Evolutionary conservation across 176 grass and related monocot genomes (phyloP).

Genomic region (Oryza australiensis): DNA sequence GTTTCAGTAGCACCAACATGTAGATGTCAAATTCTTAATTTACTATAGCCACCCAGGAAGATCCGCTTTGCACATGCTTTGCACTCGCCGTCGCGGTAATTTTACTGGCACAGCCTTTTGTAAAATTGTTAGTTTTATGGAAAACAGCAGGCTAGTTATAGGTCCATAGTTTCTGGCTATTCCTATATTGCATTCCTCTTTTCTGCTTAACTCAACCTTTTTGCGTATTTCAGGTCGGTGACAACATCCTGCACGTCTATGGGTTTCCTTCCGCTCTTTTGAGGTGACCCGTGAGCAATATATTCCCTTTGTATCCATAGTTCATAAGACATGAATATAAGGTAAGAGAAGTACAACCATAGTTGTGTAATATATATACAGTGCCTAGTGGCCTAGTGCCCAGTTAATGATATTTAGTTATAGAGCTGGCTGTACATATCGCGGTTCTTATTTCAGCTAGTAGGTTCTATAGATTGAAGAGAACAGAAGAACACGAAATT

Average conservation of each 20-base stretch:
- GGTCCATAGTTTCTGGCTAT: conserved; percentile 3
- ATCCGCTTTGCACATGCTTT: not conserved
- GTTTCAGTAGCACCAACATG: not conserved
- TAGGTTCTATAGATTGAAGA: conserved; percentile 22
- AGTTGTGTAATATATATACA: conserved; percentile 44
- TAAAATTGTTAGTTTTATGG: not conserved
- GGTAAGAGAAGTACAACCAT: conserved; percentile 42
- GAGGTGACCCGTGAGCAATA: conserved; percentile 19
- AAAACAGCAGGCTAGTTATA: not conserved
- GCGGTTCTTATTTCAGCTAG: conserved; percentile 22
- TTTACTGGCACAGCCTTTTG: not conserved
- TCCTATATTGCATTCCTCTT: not conserved
- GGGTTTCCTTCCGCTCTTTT: conserved; percentile 35
- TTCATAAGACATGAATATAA: conserved; percentile 58
- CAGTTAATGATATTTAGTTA: conserved; percentile 40
- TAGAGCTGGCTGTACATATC: conserved; percentile 59
- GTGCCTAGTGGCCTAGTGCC: conserved; percentile 9
- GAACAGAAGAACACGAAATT: conserved; percentile 22
- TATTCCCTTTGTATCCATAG: conserved; percentile 56
- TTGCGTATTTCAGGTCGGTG: conserved; percentile 33
- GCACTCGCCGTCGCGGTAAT: not conserved
- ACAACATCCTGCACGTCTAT: not conserved
- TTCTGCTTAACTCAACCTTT: not conserved
- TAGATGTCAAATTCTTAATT: not conserved
- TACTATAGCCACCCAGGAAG: not conserved